Evolutionary conservation across 2,329 filamentous ascomycete genomes (phyloP).

Genomic region (Mollisiaceae sp.): DNA sequence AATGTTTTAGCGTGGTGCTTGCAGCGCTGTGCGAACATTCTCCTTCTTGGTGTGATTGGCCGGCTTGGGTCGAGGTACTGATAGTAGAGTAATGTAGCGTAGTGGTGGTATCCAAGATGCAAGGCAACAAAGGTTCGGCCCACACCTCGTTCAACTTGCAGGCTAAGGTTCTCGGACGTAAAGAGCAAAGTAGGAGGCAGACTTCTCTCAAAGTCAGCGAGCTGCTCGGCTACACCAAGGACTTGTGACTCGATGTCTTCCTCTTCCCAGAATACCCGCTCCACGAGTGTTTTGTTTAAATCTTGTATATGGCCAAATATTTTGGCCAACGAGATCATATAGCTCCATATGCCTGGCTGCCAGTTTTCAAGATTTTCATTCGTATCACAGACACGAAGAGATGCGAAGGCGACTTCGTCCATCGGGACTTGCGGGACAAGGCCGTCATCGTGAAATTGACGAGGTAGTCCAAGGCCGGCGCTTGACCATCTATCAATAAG

Average conservation of each 20-base stretch:
- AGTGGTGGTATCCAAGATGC: constrained; percentile 45
- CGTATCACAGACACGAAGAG: constrained; percentile 38
- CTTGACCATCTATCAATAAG: constrained; percentile 46
- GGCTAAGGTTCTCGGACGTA: constrained; percentile 36
- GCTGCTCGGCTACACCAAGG: constrained; percentile 25
- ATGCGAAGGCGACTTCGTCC: constrained; percentile 38
- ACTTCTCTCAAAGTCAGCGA: constrained; percentile 37
- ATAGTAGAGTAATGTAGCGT: constrained; percentile 44
- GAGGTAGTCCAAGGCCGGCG: constrained; percentile 39
- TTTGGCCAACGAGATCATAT: constrained; percentile 44
- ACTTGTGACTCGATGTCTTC: constrained; percentile 30
- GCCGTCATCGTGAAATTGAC: constrained; percentile 36
- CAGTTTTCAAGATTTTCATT: constrained; percentile 28
- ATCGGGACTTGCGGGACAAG: constrained; percentile 36
- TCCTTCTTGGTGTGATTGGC: constrained; percentile 38
- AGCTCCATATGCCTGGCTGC: constrained; percentile 42
- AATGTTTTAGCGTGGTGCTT: constrained; percentile 41
- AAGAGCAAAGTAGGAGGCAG: constrained; percentile 34
- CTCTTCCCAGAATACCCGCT: constrained; percentile 42
- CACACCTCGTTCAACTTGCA: constrained; percentile 36
- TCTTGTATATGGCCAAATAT: constrained; percentile 44
- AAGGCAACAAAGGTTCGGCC: constrained; percentile 44
- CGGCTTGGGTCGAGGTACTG: constrained; percentile 44
- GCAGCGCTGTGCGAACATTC: constrained; percentile 41
- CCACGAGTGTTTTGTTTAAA: constrained; percentile 41